Base-by-base conservation (phyloP, 1,139 yeast genomes). In the Candida frijolesensis region DNA sequence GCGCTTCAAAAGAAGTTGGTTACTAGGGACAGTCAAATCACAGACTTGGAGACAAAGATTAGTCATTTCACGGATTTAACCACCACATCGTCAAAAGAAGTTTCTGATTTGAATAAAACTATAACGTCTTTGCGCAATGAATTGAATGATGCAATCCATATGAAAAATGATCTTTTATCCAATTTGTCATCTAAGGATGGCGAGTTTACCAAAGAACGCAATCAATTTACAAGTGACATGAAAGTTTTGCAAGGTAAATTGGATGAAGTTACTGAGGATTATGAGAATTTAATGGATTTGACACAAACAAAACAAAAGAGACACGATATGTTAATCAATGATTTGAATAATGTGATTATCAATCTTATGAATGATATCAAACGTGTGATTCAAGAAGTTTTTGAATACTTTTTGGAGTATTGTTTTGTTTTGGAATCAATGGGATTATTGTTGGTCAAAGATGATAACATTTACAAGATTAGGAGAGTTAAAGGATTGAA, bases 401-500 rank as follows among this genome's bases (percentile, higher is more conserved):
- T 62, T 54, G 65, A 65, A 10, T 67, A 62, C 46, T 68, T 76
- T 49, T 54, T 69, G 19, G 79, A 85, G 39, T 76, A 81, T 48
- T 83, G 89, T 58, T 72, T 79, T 48, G 71, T 88, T 2, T 71
- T 92, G 48, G 96, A 89, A 60, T 79, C 88, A 1, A 84, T 91
- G 77, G 98, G 98, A 0, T 72, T 92, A 48, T 66, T 87, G 19
- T 70, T 87, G 44, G 74, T 80, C 0, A 70, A 73, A 47, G 82
- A 80, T 42, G 57, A 57, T 45, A 56, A 56, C 48, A 60, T 49
- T 16, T 71, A 68, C 50, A 77, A 76, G 46, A 81, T 87, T 34
- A 79, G 80, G 32, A 73, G 95, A 55, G 94, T 87, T 0, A 87
- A 87, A 60, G 95, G 95, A 0, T 70, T 87, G 51, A 72, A 85